A percentile compares a stretch with the other conserved stretches of the same genome.
phyloP scores from a whole-genome alignment of 495 filamentous ascomycete genomes.

The Trichoderma virens region DNA sequence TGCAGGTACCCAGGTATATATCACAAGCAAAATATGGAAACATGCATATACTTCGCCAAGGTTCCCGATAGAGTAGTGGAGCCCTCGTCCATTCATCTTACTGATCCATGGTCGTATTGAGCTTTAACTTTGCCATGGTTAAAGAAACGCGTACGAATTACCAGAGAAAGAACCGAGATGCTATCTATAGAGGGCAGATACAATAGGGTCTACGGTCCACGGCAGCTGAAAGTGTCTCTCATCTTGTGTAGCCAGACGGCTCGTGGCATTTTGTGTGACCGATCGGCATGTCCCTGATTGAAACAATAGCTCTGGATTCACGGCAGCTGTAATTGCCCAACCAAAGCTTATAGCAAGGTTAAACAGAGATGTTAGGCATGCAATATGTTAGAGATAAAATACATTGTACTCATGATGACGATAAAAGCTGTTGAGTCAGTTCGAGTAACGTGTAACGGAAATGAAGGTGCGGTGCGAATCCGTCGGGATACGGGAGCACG shows the following conservation, averaged over 20 bases:
- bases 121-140: no score
- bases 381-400: background rate
- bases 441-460: background rate
- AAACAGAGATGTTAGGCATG: background rate
- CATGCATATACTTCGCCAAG: background rate
- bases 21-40: background rate
- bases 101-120: background rate
- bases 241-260: background rate
- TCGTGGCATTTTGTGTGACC: background rate
- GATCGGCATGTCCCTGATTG: background rate
- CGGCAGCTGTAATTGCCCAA: background rate
- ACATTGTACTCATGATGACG: background rate
- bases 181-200: no score
- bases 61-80: background rate
- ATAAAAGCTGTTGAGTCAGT: background rate
- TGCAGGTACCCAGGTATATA: background rate
- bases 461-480: background rate
- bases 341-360: background rate
- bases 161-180: no score
- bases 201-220: no score
- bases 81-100: background rate
- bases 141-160: no score
- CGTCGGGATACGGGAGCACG: background rate
- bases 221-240: background rate
- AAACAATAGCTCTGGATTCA: constrained; percentile 2